These are phyloP conservation scores for Fistulinella cinereoalba DNA, from an alignment of 1,284 basidiomycete genomes.

Conservation along the genomic window DNA sequence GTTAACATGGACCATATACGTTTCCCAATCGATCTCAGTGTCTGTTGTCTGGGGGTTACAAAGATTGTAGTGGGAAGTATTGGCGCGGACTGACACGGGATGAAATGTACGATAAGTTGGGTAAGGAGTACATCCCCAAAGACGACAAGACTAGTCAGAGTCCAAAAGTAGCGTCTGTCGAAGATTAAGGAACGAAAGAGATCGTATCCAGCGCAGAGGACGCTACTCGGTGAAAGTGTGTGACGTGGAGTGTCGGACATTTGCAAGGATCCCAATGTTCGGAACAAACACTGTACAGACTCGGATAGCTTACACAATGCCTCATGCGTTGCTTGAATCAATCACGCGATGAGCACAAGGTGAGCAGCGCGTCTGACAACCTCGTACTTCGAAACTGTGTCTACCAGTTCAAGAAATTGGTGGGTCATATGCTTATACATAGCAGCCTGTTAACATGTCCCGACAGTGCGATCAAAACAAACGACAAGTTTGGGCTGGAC, in stretches of 20 bases:
- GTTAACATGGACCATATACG: slow-evolving; percentile 86
- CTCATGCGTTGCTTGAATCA: too few species aligned
- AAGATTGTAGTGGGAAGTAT: slow-evolving; percentile 2
- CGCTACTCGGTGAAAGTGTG: background rate
- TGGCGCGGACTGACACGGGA: slow-evolving; percentile 65
- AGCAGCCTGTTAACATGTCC: slow-evolving; percentile 5
- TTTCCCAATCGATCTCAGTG: slow-evolving; percentile 99
- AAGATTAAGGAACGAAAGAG: slow-evolving; percentile 36
- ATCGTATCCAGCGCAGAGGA: slow-evolving; percentile 5
- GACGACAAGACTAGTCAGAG: slow-evolving; percentile 59
- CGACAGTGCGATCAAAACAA: slow-evolving; percentile 16
- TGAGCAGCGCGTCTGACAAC: too few species aligned
- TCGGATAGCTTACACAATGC: too few species aligned
- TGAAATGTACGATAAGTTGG: slow-evolving; percentile 71
- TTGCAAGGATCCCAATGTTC: too few species aligned
- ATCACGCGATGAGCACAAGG: too few species aligned
- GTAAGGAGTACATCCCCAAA: slow-evolving; percentile 74
- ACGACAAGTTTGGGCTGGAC: slow-evolving; percentile 3
- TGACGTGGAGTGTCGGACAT: slow-evolving; percentile 18
- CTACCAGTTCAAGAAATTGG: slow-evolving; percentile 4
- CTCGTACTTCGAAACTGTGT: slow-evolving; percentile 10
- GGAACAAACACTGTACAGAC: too few species aligned
- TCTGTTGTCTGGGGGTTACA: slow-evolving; percentile 49
- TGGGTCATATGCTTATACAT: slow-evolving; percentile 19
- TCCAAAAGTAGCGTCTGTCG: slow-evolving; percentile 64